Conservation (phyloP, 441 rosid species). For the Lepidium campestre region DNA sequence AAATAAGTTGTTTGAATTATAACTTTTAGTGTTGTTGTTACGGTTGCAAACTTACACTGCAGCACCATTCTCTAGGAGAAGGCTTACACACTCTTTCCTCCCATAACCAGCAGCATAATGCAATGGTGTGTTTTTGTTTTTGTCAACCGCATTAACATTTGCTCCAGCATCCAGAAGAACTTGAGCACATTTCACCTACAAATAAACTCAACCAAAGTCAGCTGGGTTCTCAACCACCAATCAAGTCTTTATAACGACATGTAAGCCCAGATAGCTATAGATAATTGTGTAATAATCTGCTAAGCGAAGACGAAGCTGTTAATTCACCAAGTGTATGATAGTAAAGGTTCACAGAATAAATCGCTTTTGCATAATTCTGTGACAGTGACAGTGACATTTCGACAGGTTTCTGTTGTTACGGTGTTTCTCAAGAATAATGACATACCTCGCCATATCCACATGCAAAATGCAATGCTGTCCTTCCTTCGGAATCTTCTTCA, state of each 20-base stretch:
- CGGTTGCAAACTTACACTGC: conserved; percentile 72
- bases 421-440: background rate
- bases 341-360: background rate
- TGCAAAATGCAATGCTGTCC: conserved; percentile 97
- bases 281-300: background rate
- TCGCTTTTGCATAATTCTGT: background rate
- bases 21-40: background rate
- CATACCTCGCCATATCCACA: conserved; percentile 99
- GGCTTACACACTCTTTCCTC: conserved; percentile 91
- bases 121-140: conserved; percentile 92
- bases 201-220: background rate
- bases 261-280: background rate
- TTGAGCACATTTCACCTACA: conserved; percentile 82
- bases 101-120: conserved; percentile 99
- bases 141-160: conserved; percentile 82
- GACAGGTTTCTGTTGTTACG: background rate
- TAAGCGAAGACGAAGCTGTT: background rate
- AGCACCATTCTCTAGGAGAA: conserved; percentile 83
- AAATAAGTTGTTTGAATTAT: background rate
- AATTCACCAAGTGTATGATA: background rate
- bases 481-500: conserved; percentile 97
- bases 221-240: background rate
- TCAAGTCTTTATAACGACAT: background rate
- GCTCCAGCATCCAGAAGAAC: conserved; percentile 86
- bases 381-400: background rate